A percentile compares a stretch with the other conserved stretches of the same genome.
These are phyloP conservation scores for Dentipellis sp. DNA, from an alignment of 768 basidiomycete species.

Conservation along the genomic window DNA sequence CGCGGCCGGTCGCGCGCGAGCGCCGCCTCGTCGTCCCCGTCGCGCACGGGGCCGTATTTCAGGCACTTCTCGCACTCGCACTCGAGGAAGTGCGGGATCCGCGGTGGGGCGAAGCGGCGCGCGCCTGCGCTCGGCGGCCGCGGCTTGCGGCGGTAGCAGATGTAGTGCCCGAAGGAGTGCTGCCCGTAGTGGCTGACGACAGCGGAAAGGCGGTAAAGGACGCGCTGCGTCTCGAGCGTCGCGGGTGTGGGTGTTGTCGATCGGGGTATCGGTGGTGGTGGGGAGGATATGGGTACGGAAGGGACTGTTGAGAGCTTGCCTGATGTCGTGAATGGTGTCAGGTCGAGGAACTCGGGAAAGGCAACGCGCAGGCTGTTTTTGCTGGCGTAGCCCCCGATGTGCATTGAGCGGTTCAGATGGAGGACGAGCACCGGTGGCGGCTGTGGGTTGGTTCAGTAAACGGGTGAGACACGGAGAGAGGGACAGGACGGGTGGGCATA, in stretches of 20 bases:
- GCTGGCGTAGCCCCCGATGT: constrained; percentile 62
- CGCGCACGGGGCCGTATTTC: constrained; percentile 46
- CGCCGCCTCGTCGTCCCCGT: constrained; percentile 37
- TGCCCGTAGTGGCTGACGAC: constrained; percentile 91
- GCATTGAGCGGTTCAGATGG: constrained; percentile 88
- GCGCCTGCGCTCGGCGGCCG: constrained; percentile 30
- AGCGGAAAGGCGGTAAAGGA: constrained; percentile 78
- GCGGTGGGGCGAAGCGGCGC: constrained; percentile 31
- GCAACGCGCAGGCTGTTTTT: constrained; percentile 79
- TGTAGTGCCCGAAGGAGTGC: constrained; percentile 91
- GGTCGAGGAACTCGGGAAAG: constrained; percentile 84
- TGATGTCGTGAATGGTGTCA: constrained; percentile 82
- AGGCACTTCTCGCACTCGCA: constrained; percentile 40
- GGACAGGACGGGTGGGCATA: too few species aligned
- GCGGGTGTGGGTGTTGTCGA: constrained; percentile 50
- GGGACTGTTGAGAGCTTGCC: constrained; percentile 67
- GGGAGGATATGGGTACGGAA: constrained; percentile 60
- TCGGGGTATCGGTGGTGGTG: constrained; percentile 36
- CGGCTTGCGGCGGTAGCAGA: constrained; percentile 84
- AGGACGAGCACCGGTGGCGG: constrained; percentile 82
- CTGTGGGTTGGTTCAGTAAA: constrained; percentile 24
- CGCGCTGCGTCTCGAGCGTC: constrained; percentile 32
- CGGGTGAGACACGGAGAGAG: background rate
- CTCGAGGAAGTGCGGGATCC: constrained; percentile 30
- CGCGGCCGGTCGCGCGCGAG: constrained; percentile 11